A percentile compares a stretch with the other conserved stretches of the same genome.
Evolutionary conservation across 495 filamentous ascomycete genomes (phyloP).

Genomic region (Annulohypoxylon bovei): DNA sequence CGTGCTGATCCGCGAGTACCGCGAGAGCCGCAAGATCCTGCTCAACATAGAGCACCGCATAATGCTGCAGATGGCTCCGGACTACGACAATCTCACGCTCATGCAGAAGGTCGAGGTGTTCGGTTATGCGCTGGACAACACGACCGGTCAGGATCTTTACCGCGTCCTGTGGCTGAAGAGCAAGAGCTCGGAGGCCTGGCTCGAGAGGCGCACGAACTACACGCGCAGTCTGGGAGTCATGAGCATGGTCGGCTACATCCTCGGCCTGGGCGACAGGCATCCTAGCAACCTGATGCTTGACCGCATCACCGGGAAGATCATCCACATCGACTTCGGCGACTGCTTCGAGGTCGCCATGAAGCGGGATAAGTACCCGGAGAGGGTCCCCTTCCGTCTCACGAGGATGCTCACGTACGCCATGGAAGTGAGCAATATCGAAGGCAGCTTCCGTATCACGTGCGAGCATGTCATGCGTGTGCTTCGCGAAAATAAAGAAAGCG

Average conservation of each 20-base stretch:
- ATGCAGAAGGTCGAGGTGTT: conserved; percentile 99
- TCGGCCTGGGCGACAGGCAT: conserved; percentile 94
- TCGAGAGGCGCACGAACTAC: conserved; percentile 96
- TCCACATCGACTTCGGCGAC: conserved; percentile 99
- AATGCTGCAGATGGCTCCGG: conserved; percentile 99
- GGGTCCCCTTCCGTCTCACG: conserved; percentile 96
- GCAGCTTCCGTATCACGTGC: conserved; percentile 95
- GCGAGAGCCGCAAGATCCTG: conserved; percentile 94
- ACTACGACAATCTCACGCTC: conserved; percentile 96
- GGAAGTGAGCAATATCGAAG: conserved; percentile 99
- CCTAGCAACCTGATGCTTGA: conserved; percentile 98
- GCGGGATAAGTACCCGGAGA: conserved; percentile 97
- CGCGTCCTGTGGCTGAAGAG: conserved; percentile 98
- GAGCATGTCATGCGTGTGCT: conserved; percentile 99
- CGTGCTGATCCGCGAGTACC: conserved; percentile 94
- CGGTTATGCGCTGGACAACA: conserved; percentile 98
- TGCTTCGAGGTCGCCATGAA: conserved; percentile 99
- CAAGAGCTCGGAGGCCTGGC: conserved; percentile 97
- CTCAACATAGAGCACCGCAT: conserved; percentile 99
- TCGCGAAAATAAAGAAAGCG: conserved; percentile 93
- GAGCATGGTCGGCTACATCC: conserved; percentile 99
- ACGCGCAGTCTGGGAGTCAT: conserved; percentile 97
- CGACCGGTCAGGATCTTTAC: conserved; percentile 97
- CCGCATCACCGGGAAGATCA: conserved; percentile 90
- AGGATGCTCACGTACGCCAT: conserved; percentile 99